Base-by-base conservation (phyloP, 768 basidiomycete species). In the Favolaschia claudopus region DNA sequence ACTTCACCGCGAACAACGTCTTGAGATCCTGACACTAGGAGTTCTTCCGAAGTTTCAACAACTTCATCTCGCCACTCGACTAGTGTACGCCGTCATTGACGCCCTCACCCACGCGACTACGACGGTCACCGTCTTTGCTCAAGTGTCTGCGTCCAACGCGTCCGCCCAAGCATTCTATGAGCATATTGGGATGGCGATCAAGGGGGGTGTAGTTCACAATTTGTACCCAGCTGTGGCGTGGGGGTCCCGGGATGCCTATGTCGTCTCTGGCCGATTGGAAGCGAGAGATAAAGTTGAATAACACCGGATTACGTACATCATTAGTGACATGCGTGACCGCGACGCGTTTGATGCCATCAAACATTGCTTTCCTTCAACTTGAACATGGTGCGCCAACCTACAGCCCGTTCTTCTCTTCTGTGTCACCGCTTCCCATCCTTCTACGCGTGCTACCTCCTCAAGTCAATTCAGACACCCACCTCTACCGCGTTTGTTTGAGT, bases 401-500 rank as follows among this genome's bases (percentile, higher is more conserved):
- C 44, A 7, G 43, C 67, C 24, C 63, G 64, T 13, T 68, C 75
- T 0, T 70, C 74, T 13, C 67, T 78, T 9, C 51, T 72, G 14
- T 65, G 71, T 10, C 85, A 85, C 62, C 67, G 70, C 2, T 84
- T 86, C 61, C 89, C 89, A 0, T 66, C 80, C 0, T 92, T 95
- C 71, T 95, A 95, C 69, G 89, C 91, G 4, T 93, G 92, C 70
- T 95, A 95, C 70, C 81, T 95, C 0, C 79, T 95, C 24, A 88
- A 88, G 67, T 91, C 90, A 1, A 71, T 85, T 2, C 80, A 84
- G 25, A 83, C 80, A 0, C 77, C 85, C 0, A 74, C 76, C 20
- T 80, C 87, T 8, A 82, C 77, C 22, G 72, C 77, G 78, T 79
- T 59, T 34, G 72, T 64, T 13, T n/a, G 31, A 9, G 37, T 17